A percentile compares a stretch with the other conserved stretches of the same genome.
phyloP scores from a whole-genome alignment of 345 rosid genomes.

The Hypericum perforatum region DNA sequence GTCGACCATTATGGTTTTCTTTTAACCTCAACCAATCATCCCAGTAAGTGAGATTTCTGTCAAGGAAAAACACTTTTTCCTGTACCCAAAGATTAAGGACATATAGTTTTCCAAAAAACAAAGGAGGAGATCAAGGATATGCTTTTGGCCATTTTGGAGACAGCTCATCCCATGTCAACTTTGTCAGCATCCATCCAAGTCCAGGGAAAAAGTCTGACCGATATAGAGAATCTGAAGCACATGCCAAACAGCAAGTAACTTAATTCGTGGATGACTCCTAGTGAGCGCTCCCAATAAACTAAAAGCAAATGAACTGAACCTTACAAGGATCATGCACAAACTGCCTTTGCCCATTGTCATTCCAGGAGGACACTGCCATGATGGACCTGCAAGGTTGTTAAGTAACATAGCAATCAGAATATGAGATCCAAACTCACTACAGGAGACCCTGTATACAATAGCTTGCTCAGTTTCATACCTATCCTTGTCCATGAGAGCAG shows the following conservation, averaged over 20 bases:
- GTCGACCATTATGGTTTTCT: conserved; percentile 84
- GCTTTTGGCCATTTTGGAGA: conserved; percentile 99
- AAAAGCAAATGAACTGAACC: conserved; percentile 17
- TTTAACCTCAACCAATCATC: conserved; percentile 98
- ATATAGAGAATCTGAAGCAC: conserved; percentile 66
- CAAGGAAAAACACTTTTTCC: conserved; percentile 30
- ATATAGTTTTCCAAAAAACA: too few relatives aligned
- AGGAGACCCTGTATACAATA: too few relatives aligned
- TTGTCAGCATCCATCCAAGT: conserved; percentile 96
- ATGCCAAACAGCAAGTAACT: conserved; percentile 15
- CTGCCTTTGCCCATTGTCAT: conserved; percentile 98
- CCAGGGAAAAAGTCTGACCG: conserved; percentile 99
- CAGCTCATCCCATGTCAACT: conserved; percentile 81
- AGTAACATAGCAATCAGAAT: neutral
- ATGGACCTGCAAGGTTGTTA: conserved; percentile 54
- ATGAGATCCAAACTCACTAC: too few relatives aligned
- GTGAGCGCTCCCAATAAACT: neutral
- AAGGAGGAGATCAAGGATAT: conserved; percentile 53
- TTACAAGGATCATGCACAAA: conserved; percentile 92
- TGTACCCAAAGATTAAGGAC: too few relatives aligned
- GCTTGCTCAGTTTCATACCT: conserved; percentile 32
- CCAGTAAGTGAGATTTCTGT: conserved; percentile 81
- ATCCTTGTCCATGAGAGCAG: conserved; percentile 84
- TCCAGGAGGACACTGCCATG: conserved; percentile 99
- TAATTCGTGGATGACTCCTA: too few relatives aligned